Base-by-base conservation (phyloP, 2,329 filamentous ascomycete species). In the Diplodia intermedia region DNA sequence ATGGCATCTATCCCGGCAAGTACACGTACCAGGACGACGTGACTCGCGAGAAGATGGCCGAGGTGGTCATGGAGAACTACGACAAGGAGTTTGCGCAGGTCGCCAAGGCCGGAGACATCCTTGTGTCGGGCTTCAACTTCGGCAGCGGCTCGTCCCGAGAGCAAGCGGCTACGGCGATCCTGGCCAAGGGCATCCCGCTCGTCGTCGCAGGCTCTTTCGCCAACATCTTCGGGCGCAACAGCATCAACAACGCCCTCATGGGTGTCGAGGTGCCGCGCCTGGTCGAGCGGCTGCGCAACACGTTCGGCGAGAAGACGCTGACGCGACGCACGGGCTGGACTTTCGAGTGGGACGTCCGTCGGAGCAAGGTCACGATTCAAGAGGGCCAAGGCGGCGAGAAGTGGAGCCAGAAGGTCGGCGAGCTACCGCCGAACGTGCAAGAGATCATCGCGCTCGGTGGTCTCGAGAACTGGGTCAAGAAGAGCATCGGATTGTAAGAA, bases 41-140 rank as follows among this genome's bases (percentile, higher is more conserved):
- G 0, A 82, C 91, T 0, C 83, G 81, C 0, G 90, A 92, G 70
- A 88, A 88, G 68, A 97, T 98, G 94, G 92, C 93, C 0, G 83
- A 91, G 71, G 93, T 94, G 0, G 94, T 91, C 79, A 97, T 98
- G 93, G 86, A 91, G 77, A 98, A 98, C 84, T 98, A 97, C 81
- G 94, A 98, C 76, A 81, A 86, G 0, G 77, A 83, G 0, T 97
- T 97, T 77, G 79, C 84, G 11, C 78, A 80, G 0, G 83, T 89
- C 43, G 89, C 91, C 55, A 86, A 86, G 71, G 76, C 86, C 0
- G 89, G 88, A 60, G 94, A 98, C 74, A 92, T 97, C 66, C 86
- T 97, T 0, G 93, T 97, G 0, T 82, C 89, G 0, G 93, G 93
- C 38, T 95, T 89, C 83, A 97, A 96, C 82, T 97, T 97, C 75